These are phyloP conservation scores for Pseudogymnoascus sp. DNA, from an alignment of 2,329 filamentous ascomycete species.

Conservation along the genomic window DNA sequence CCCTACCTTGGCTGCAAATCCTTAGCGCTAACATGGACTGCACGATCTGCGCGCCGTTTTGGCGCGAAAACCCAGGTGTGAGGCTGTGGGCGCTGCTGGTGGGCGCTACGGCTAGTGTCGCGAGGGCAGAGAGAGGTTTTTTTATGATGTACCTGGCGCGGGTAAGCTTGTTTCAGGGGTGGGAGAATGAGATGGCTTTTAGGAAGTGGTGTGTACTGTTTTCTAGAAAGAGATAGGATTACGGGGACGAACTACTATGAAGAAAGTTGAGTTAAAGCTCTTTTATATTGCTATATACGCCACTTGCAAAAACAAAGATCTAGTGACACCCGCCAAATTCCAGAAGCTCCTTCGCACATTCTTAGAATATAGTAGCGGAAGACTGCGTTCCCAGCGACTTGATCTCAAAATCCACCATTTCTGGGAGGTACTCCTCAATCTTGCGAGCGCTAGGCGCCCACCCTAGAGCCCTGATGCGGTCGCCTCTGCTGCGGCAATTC, in stretches of 20 bases:
- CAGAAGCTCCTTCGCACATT: neutral
- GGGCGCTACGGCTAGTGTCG: slow-evolving; percentile 11
- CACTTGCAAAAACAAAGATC: neutral
- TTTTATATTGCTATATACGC: neutral
- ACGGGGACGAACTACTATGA: neutral
- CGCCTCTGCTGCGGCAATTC: slow-evolving; percentile 21
- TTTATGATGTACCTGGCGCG: slow-evolving; percentile 16
- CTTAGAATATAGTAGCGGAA: slow-evolving; percentile 14
- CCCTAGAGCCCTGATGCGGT: slow-evolving; percentile 19
- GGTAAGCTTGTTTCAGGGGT: neutral
- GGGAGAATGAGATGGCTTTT: neutral
- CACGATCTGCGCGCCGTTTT: slow-evolving; percentile 14
- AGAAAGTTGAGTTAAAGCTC: neutral
- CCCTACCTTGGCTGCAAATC: neutral
- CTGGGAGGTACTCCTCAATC: slow-evolving; percentile 18
- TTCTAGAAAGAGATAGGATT: neutral
- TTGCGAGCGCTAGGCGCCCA: slow-evolving; percentile 19
- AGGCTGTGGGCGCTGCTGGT: slow-evolving; percentile 15
- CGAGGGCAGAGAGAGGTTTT: slow-evolving; percentile 14
- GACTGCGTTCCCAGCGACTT: slow-evolving; percentile 18
- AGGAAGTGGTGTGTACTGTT: neutral
- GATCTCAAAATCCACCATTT: slow-evolving; percentile 19
- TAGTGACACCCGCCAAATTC: neutral
- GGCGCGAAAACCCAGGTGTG: slow-evolving; percentile 14
- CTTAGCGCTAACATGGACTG: slow-evolving; percentile 10